Conservation (phyloP, 78 protist genomes). For the Dictyostelium brefeldianum region DNA sequence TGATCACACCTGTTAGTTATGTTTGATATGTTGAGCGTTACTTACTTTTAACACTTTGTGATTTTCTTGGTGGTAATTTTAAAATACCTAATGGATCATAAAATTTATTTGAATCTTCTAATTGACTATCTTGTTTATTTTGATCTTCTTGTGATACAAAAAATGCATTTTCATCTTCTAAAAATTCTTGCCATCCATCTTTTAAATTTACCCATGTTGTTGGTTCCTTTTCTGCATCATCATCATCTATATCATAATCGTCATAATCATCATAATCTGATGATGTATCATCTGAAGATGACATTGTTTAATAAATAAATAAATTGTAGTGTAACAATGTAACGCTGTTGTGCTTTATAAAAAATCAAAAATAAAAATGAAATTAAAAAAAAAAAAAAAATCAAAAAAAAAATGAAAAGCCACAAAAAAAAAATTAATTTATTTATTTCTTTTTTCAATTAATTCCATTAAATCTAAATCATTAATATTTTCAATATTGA, state of each 20-base stretch:
- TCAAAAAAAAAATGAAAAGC: no score
- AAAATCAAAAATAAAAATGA: not conserved
- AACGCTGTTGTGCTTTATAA: not conserved
- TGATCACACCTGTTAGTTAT: not conserved
- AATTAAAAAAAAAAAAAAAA: not conserved
- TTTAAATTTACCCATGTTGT: slow-evolving; percentile 34
- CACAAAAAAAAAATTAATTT: no score
- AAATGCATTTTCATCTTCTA: slow-evolving; percentile 52
- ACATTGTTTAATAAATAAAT: not conserved
- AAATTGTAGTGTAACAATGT: not conserved
- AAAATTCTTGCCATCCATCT: slow-evolving; percentile 74
- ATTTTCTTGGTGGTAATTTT: slow-evolving; percentile 63
- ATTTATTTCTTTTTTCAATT: no score
- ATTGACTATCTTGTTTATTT: not conserved
- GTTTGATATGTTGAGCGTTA: no score
- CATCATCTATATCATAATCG: slow-evolving; percentile 31
- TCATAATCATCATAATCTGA: slow-evolving; percentile 12
- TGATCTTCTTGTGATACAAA: slow-evolving; percentile 8
- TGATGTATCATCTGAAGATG: not conserved
- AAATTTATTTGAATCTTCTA: slow-evolving; percentile 33
- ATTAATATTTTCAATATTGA: no score
- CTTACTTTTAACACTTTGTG: slow-evolving; percentile 28
- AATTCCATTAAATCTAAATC: no score
- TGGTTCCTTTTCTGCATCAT: slow-evolving; percentile 34
- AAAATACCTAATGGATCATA: slow-evolving; percentile 66